Base-by-base conservation (phyloP, 2,329 filamentous ascomycete species). In the Exophiala aquamarina region DNA sequence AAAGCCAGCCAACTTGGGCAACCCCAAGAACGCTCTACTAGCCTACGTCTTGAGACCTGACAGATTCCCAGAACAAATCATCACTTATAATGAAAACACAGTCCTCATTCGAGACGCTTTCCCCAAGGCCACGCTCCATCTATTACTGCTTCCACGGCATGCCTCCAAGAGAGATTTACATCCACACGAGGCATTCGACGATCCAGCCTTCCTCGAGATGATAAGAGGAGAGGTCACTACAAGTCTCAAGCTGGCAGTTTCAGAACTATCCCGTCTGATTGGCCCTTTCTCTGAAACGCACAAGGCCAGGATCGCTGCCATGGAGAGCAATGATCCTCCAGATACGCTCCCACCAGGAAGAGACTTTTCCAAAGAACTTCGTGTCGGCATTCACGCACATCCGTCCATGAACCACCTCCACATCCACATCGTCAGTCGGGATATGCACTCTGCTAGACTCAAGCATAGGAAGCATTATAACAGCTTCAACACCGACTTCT, bases 391-490 rank as follows among this genome's bases (percentile, higher is more conserved):
- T 6, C 93, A 98, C 69, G 86, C 89, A 3, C 82, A 85, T 57
- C 93, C 93, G 3, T 91, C 86, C 46, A 97, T 98, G 93, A 84
- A 81, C 54, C 89, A 97, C 65, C 65, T 97, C 44, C 93, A 98
- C 68, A 76, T 97, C 3, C 93, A 98, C 66, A 82, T 97, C 21
- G 70, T 97, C 47, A 89, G 87, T 31, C 74, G 81, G 14, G 93
- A 98, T 64, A 85, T 88, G 75, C 76, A 82, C 59, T 89, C 85
- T 29, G 76, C 79, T 9, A 77, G 76, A 36, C 57, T 96, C 67
- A 88, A 84, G 69, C 83, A 92, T 63, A 77, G 83, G 55, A 92
- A 90, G 65, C 93, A 97, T 69, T 97, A 96, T 70, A 89, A 93
- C 63, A 93, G 87, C 55, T 97, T 97, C 69, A 83, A 81, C 23